These are phyloP conservation scores for Lactarius tabidus DNA, from an alignment of 768 basidiomycete genomes.

Conservation along the genomic window DNA sequence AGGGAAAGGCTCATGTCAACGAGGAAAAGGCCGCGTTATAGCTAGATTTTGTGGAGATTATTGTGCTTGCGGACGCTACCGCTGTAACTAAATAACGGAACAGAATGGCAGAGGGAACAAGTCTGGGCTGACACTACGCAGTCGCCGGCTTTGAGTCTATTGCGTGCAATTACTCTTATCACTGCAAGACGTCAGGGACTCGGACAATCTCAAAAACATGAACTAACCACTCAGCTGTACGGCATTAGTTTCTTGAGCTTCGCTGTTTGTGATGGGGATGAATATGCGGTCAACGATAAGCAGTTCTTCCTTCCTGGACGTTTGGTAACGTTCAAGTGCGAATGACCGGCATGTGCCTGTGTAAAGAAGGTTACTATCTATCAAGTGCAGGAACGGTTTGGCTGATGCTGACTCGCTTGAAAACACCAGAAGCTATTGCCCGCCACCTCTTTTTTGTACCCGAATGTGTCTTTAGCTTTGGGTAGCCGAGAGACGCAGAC, in stretches of 20 bases:
- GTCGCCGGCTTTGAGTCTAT: not conserved
- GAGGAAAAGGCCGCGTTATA: slow-evolving; percentile 2
- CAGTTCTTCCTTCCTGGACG: slow-evolving; percentile 60
- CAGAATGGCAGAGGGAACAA: not conserved
- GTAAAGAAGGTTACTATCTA: not conserved
- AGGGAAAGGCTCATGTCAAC: slow-evolving; percentile 31
- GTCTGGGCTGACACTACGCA: not conserved
- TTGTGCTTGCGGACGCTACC: not conserved
- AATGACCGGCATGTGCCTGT: slow-evolving; percentile 67
- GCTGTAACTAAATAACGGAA: not conserved
- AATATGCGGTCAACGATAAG: slow-evolving; percentile 62
- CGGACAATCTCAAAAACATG: not conserved
- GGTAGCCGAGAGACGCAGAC: slow-evolving; percentile 51
- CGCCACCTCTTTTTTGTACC: slow-evolving; percentile 81
- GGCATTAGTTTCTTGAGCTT: slow-evolving; percentile 70
- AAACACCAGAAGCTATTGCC: slow-evolving; percentile 56
- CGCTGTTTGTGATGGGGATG: slow-evolving; percentile 57
- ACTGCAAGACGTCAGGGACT: not conserved
- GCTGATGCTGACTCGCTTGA: slow-evolving; percentile 62
- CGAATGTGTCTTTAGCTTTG: slow-evolving; percentile 77
- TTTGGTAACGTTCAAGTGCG: slow-evolving; percentile 70
- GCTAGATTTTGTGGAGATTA: not conserved
- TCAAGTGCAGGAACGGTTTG: not conserved
- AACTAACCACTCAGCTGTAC: slow-evolving; percentile 45
- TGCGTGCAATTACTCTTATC: not conserved